phyloP scores from a whole-genome alignment of 2,329 filamentous ascomycete species.

The Blumeriella jaapii region DNA sequence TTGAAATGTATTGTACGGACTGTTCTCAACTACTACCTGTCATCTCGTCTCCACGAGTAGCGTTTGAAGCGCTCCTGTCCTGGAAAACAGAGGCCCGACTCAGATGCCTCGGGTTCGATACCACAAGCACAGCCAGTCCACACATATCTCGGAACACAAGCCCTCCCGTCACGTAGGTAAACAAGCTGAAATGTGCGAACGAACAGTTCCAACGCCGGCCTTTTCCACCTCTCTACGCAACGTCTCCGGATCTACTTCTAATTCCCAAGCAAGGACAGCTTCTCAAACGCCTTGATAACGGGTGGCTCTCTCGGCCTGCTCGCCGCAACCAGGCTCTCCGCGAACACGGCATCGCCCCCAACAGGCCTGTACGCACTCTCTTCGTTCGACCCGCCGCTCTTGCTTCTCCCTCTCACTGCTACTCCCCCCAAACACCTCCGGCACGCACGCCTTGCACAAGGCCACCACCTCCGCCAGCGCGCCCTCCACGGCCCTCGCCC shows the following conservation, averaged over 20 bases:
- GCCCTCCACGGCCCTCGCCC: conserved; percentile 65
- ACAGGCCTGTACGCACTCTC: conserved; percentile 24
- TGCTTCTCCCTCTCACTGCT: too few species aligned
- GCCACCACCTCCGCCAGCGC: conserved; percentile 64
- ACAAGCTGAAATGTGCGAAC: too few species aligned
- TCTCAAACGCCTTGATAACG: conserved; percentile 31
- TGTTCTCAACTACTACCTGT: background rate
- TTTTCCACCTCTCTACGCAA: too few species aligned
- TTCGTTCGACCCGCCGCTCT: too few species aligned
- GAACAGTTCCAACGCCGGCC: too few species aligned
- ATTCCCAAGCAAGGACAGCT: conserved; percentile 30
- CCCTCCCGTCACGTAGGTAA: too few species aligned
- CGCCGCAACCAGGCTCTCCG: conserved; percentile 25
- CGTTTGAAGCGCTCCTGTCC: too few species aligned
- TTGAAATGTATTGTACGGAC: conserved; percentile 4
- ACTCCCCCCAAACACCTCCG: conserved; percentile 52
- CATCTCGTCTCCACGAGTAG: background rate
- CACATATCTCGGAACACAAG: too few species aligned
- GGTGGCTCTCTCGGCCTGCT: conserved; percentile 24
- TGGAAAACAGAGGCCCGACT: too few species aligned
- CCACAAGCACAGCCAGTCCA: too few species aligned
- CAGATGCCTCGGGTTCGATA: too few species aligned
- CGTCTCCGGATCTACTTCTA: too few species aligned
- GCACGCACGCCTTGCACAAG: conserved; percentile 53
- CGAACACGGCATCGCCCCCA: conserved; percentile 26